phyloP scores from a whole-genome alignment of 148 eudicot species.

The Pharnaceum exiguum region DNA sequence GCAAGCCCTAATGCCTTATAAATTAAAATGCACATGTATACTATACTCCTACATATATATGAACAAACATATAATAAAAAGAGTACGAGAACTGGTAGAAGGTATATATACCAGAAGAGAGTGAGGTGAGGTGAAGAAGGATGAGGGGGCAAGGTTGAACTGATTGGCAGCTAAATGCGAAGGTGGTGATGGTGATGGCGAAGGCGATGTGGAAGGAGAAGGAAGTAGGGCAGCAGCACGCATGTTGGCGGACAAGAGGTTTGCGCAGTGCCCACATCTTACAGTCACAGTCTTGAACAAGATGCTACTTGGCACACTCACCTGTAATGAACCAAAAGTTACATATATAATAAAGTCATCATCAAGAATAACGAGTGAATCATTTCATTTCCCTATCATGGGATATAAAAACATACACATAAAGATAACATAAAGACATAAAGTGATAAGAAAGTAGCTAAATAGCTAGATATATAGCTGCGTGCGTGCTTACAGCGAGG shows the following conservation, averaged over 20 bases:
- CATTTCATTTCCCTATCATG: not conserved
- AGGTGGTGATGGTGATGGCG: slow-evolving; percentile 20
- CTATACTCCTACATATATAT: not conserved
- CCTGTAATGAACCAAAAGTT: slow-evolving; percentile 32
- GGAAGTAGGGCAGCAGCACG: slow-evolving; percentile 53
- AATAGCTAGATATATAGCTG: not conserved
- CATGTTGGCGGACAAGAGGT: slow-evolving; percentile 78
- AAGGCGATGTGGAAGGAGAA: slow-evolving; percentile 14
- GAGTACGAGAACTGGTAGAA: not conserved
- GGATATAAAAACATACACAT: not conserved
- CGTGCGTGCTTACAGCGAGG: slow-evolving; percentile 55
- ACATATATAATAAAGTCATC: not conserved
- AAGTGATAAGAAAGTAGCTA: not conserved
- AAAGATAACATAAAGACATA: not conserved
- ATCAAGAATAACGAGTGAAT: not conserved
- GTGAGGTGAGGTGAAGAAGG: slow-evolving; percentile 67
- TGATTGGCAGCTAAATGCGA: slow-evolving; percentile 21
- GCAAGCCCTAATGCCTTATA: too few relatives aligned
- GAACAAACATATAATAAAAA: not conserved
- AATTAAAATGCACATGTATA: too few relatives aligned
- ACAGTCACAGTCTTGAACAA: slow-evolving; percentile 94
- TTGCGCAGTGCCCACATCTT: slow-evolving; percentile 92
- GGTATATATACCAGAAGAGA: slow-evolving; percentile 57
- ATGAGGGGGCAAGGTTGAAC: slow-evolving; percentile 57
- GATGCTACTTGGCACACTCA: slow-evolving; percentile 91